A percentile compares a stretch with the other conserved stretches of the same genome.
Conservation (phyloP, 2,329 filamentous ascomycete species). For the Verticillium zaregamsianum region DNA sequence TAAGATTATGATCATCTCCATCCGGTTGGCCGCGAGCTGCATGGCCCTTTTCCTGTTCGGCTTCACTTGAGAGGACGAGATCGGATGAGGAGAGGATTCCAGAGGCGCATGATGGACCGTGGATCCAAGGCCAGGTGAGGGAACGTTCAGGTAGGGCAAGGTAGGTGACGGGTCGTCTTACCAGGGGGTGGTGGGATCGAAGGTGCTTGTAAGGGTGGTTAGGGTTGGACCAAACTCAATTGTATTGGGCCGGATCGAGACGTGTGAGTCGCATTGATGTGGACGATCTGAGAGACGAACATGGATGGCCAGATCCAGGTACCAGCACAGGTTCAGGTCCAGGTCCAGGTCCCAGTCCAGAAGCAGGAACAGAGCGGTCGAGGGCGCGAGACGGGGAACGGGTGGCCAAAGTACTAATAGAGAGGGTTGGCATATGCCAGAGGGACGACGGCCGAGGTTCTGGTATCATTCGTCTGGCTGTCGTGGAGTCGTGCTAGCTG, state of each 20-base stretch:
- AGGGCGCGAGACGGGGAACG: background rate
- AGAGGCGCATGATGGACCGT: background rate
- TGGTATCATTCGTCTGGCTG: background rate
- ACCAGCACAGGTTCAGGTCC: background rate
- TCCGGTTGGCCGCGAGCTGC: background rate
- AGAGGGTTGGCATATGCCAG: background rate
- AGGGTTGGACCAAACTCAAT: background rate
- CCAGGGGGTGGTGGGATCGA: background rate
- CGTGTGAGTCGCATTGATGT: background rate
- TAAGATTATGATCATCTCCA: background rate
- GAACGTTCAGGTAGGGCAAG: background rate
- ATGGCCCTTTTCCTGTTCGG: background rate
- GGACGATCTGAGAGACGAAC: background rate
- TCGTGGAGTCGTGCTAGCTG: background rate
- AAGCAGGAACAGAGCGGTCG: background rate
- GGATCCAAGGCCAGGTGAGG: background rate
- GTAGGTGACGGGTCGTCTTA: background rate
- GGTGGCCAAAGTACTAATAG: background rate
- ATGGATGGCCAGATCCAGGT: background rate
- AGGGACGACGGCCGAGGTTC: background rate
- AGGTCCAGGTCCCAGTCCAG: background rate
- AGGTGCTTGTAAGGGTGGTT: background rate
- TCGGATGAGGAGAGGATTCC: background rate
- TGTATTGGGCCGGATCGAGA: background rate
- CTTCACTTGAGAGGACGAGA: background rate